phyloP scores from a whole-genome alignment of 2,329 filamentous ascomycete species.

The Huntiella omanensis region DNA sequence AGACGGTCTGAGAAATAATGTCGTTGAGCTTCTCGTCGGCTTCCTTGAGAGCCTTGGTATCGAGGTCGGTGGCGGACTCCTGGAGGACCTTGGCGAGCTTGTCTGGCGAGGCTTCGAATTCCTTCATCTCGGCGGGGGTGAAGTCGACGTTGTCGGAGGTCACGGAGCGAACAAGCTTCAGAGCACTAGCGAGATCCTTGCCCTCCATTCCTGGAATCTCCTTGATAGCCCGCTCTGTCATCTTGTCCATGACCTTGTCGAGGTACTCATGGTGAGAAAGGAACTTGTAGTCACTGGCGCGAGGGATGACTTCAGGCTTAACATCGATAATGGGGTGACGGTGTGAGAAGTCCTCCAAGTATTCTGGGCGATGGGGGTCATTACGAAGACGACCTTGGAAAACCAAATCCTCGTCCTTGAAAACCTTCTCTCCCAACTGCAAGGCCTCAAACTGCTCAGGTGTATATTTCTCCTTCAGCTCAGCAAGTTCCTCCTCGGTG shows the following conservation, averaged over 20 bases:
- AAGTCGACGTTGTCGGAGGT: constrained; percentile 28
- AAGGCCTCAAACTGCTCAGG: constrained; percentile 66
- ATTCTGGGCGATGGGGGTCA: constrained; percentile 54
- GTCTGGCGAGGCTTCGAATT: constrained; percentile 31
- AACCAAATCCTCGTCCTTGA: constrained; percentile 56
- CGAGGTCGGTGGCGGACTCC: constrained; percentile 3
- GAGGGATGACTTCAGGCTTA: constrained; percentile 29
- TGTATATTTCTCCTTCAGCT: constrained; percentile 43
- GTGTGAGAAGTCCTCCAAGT: constrained; percentile 66
- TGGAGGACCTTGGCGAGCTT: constrained; percentile 9
- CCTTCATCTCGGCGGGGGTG: constrained; percentile 29
- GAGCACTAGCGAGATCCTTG: constrained; percentile 23
- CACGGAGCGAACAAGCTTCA: constrained; percentile 24
- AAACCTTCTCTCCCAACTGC: constrained; percentile 58
- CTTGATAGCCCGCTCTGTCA: constrained; percentile 33
- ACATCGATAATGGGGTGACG: constrained; percentile 65
- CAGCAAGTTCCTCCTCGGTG: constrained; percentile 4
- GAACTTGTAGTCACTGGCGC: constrained; percentile 35
- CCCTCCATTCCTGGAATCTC: constrained; percentile 26
- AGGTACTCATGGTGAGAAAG: constrained; percentile 41
- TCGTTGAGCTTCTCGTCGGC: constrained; percentile 9
- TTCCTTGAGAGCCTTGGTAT: constrained; percentile 9
- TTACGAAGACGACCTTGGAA: constrained; percentile 51
- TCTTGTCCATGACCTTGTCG: constrained; percentile 15
- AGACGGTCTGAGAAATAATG: constrained; percentile 8